Conservation (phyloP, 805 yeast genomes). For the Diddensiella caesifluorescens region DNA sequence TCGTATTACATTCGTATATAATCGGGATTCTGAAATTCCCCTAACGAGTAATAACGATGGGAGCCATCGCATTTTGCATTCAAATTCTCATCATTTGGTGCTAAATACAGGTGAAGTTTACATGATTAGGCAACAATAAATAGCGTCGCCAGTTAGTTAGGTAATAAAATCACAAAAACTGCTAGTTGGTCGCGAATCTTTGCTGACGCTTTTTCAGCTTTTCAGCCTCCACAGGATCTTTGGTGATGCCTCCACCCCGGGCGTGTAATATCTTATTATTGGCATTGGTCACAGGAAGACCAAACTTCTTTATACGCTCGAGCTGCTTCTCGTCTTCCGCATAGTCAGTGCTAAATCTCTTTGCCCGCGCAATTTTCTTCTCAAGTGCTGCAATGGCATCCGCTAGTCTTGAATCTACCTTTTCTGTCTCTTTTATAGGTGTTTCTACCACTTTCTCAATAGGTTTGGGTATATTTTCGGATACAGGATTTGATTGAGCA, state of each 20-base stretch:
- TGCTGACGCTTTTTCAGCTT: conserved; percentile 21
- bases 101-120: no score
- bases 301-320: conserved; percentile 76
- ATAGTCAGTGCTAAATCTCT: conserved; percentile 61
- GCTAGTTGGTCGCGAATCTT: conserved; percentile 14
- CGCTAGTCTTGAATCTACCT: conserved; percentile 28
- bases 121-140: no score
- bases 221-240: no score
- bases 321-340: conserved; percentile 55
- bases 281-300: conserved; percentile 31
- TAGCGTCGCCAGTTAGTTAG: no score
- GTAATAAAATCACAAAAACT: no score
- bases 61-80: no score
- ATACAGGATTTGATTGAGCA: conserved; percentile 3
- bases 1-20: no score
- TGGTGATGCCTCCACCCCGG: no score
- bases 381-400: conserved; percentile 62
- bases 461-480: not conserved
- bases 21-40: no score
- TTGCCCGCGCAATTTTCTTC: conserved; percentile 64
- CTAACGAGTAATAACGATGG: no score
- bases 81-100: no score
- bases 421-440: conserved; percentile 19
- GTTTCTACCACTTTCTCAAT: conserved; percentile 20
- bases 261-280: no score